Conservation (phyloP, 495 filamentous ascomycete genomes). For the Penicillium daleae region DNA sequence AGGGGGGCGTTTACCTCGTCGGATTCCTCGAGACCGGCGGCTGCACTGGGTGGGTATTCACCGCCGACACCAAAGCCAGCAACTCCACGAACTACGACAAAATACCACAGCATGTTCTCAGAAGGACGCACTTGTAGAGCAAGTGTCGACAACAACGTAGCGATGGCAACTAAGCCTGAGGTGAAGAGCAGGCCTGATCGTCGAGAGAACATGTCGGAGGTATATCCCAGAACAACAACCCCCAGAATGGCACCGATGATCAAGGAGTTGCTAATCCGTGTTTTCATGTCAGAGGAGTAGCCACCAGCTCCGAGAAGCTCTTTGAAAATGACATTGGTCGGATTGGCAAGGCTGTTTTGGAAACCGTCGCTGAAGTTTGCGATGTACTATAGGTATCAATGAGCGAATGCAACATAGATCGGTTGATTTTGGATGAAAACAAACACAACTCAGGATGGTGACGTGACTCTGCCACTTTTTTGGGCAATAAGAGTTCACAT, state of each 20-base stretch:
- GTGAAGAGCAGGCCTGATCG: slow-evolving; percentile 38
- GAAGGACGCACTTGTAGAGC: slow-evolving; percentile 37
- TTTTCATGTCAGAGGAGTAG: slow-evolving; percentile 41
- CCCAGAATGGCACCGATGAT: slow-evolving; percentile 44
- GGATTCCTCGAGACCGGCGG: slow-evolving; percentile 40
- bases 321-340: slow-evolving; percentile 45
- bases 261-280: slow-evolving; percentile 40
- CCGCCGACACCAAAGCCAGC: slow-evolving; percentile 41
- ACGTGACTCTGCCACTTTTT: slow-evolving; percentile 33
- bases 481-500: slow-evolving; percentile 16
- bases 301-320: slow-evolving; percentile 31
- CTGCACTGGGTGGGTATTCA: slow-evolving; percentile 41
- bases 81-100: slow-evolving; percentile 39
- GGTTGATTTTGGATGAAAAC: neutral
- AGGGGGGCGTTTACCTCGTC: slow-evolving; percentile 27
- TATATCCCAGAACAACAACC: slow-evolving; percentile 35
- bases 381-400: slow-evolving; percentile 33
- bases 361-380: slow-evolving; percentile 46
- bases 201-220: slow-evolving; percentile 40
- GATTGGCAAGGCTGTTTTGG: slow-evolving; percentile 39
- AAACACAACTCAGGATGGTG: slow-evolving; percentile 35
- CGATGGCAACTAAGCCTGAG: slow-evolving; percentile 36
- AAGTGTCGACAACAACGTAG: slow-evolving; percentile 41
- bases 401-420: neutral
- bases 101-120: slow-evolving; percentile 43